These are phyloP conservation scores for Penicillium sp. DNA, from an alignment of 2,329 filamentous ascomycete genomes.

Conservation along the genomic window DNA sequence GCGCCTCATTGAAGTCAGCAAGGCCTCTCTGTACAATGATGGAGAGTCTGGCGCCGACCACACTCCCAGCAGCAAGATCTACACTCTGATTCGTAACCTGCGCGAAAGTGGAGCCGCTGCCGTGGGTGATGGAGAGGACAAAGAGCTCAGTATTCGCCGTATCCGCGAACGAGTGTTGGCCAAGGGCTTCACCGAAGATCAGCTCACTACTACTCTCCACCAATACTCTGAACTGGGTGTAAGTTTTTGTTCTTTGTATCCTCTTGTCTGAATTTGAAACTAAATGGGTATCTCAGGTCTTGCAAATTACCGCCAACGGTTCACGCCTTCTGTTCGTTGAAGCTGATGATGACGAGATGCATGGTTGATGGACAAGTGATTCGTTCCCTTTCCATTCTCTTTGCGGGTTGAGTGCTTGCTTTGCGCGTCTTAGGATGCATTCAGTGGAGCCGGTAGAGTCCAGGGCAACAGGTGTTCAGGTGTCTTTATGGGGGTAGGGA, in stretches of 20 bases:
- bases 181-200: slow-evolving; percentile 94
- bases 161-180: slow-evolving; percentile 89
- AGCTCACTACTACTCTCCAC: slow-evolving; percentile 80
- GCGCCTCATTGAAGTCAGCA: slow-evolving; percentile 86
- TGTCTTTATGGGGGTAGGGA: slow-evolving; percentile 18
- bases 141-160: slow-evolving; percentile 81
- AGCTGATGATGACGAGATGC: slow-evolving; percentile 57
- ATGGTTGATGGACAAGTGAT: slow-evolving; percentile 31
- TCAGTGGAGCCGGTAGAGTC: slow-evolving; percentile 18
- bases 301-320: slow-evolving; percentile 72
- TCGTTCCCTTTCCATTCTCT: slow-evolving; percentile 6
- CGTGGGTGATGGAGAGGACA: slow-evolving; percentile 68
- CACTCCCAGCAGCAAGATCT: slow-evolving; percentile 85
- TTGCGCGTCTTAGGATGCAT: slow-evolving; percentile 22
- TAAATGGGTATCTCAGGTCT: slow-evolving; percentile 58
- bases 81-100: slow-evolving; percentile 86
- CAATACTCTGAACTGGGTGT: slow-evolving; percentile 88
- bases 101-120: slow-evolving; percentile 77
- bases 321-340: slow-evolving; percentile 70
- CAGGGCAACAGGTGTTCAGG: slow-evolving; percentile 26
- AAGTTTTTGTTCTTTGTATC: slow-evolving; percentile 50
- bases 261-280: slow-evolving; percentile 15
- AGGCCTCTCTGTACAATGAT: slow-evolving; percentile 81
- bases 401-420: slow-evolving; percentile 12
- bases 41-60: slow-evolving; percentile 62